Evolutionary conservation across 2,329 filamentous ascomycete species (phyloP), one percentile per base, ranked within the genome.

Genomic region (Clarireedia paspali): DNA sequence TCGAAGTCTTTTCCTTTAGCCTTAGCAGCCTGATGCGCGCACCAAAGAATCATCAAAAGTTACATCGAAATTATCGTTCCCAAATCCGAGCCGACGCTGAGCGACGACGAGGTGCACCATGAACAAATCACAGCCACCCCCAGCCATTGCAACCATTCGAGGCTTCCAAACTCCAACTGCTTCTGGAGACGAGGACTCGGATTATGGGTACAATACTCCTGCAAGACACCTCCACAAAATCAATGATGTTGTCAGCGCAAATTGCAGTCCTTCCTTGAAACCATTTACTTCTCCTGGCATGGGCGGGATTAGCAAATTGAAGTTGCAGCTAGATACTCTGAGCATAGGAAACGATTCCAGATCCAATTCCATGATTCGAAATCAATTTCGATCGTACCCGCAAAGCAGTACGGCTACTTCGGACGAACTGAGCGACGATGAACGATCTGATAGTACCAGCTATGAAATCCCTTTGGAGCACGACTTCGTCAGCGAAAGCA

Each of bases 391-490:
- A 73, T 62, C 76, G 77, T 63, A 86, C 80, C 83, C 74, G 65
- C 79, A 75, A 64, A 80, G 66, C 54, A 68, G 65, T 50, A 65
- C 66, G 5, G 64, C 64, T 14, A 64, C 64, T 12, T 65, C 66
- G 7, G 64, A 62, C 64, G 68, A 66, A 7, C 69, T 78, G 63
- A 85, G 81, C 63, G 84, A 87, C 62, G 82, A 83, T 54, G 67
- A 68, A 53, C 76, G 77, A 42, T 91, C 87, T 1, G 88, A 92
- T 65, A 80, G 81, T 68, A 88, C 88, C 51, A 88, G 85, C 68
- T 96, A 96, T 68, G 89, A 96, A 72, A 84, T 96, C 61, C 83
- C 83, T 52, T 78, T 96, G 39, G 88, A 94, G 63, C 74, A 89
- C 60, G 91, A 96, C 69, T 96, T 95, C 65, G 79, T 89, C 58